These are phyloP conservation scores for Colletotrichum acutatum DNA, from an alignment of 2,329 filamentous ascomycete genomes.

Conservation along the genomic window DNA sequence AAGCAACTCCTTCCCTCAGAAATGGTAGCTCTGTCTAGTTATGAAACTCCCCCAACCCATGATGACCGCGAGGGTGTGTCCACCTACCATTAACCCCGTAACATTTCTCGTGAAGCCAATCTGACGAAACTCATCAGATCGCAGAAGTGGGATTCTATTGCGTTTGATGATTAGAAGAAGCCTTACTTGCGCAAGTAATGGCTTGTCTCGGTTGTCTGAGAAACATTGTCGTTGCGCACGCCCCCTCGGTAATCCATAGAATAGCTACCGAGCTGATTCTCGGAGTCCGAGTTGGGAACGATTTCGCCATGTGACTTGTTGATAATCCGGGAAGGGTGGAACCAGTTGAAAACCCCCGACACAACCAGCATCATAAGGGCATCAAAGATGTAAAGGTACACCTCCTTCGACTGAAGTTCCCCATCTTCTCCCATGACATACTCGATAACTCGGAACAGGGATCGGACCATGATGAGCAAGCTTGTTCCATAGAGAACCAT, in stretches of 20 bases:
- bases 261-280: not conserved
- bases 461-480: slow-evolving; percentile 54
- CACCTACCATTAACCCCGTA: not conserved
- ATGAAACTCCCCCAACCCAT: not conserved
- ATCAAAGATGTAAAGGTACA: slow-evolving; percentile 51
- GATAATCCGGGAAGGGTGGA: slow-evolving; percentile 31
- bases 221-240: not conserved
- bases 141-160: not conserved
- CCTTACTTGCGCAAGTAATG: not conserved
- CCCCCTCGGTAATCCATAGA: not conserved
- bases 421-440: slow-evolving; percentile 50
- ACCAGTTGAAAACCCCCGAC: slow-evolving; percentile 35
- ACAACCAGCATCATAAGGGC: slow-evolving; percentile 46
- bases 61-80: not conserved
- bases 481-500: slow-evolving; percentile 41
- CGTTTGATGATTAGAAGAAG: not conserved
- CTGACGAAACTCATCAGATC: not conserved
- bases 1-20: not conserved
- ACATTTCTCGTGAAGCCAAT: no score
- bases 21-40: not conserved
- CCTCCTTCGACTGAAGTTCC: slow-evolving; percentile 47
- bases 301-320: not conserved
- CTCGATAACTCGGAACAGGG: slow-evolving; percentile 54
- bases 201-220: not conserved
- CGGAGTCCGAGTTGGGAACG: not conserved